These are phyloP conservation scores for Fusarium sp. DNA, from an alignment of 2,329 filamentous ascomycete genomes.

Conservation along the genomic window DNA sequence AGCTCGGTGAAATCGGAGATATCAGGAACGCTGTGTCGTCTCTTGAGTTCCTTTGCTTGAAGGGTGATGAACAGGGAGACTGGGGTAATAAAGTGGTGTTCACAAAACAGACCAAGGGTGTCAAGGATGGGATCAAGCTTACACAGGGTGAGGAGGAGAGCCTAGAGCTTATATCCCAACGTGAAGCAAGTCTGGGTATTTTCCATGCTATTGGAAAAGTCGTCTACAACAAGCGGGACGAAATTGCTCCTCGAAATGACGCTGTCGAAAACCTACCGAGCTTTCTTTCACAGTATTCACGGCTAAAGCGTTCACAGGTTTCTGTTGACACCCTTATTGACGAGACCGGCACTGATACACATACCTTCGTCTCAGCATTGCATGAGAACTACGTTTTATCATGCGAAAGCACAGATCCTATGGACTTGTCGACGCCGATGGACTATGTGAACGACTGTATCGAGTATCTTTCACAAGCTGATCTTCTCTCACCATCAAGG, in stretches of 20 bases:
- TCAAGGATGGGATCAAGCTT: constrained; percentile 68
- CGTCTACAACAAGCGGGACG: constrained; percentile 92
- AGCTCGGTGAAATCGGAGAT: constrained; percentile 87
- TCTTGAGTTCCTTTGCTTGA: constrained; percentile 90
- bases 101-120: constrained; percentile 73
- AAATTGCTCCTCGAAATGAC: constrained; percentile 58
- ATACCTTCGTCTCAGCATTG: constrained; percentile 88
- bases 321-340: constrained; percentile 83
- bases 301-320: constrained; percentile 74
- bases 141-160: constrained; percentile 85
- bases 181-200: constrained; percentile 90
- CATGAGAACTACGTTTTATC: constrained; percentile 95
- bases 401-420: constrained; percentile 70
- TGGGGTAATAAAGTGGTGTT: constrained; percentile 82
- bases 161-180: constrained; percentile 82
- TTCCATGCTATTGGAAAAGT: constrained; percentile 98
- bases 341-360: constrained; percentile 91
- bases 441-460: constrained; percentile 89
- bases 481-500: constrained; percentile 82
- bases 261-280: constrained; percentile 67
- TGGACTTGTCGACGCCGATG: constrained; percentile 71
- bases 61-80: constrained; percentile 78
- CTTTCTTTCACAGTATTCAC: constrained; percentile 68
- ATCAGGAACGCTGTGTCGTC: constrained; percentile 93
- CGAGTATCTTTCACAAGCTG: constrained; percentile 86